Percentiles rank a stretch among this genome's conserved stretches.
Evolutionary conservation across 257 asterid genomes (phyloP).

Genomic region (Solanum ossicruentum): DNA sequence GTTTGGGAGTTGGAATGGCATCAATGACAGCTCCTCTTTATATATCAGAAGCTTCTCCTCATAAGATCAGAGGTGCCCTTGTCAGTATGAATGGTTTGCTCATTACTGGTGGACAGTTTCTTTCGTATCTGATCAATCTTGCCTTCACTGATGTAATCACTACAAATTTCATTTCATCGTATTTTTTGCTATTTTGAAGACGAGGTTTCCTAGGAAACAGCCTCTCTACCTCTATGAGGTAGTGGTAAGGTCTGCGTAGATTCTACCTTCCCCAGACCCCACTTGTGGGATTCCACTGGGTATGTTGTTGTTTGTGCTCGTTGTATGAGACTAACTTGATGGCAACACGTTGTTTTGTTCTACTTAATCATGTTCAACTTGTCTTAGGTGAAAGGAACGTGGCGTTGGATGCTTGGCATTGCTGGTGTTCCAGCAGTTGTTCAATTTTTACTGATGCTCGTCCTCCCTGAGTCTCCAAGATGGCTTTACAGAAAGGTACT

Average conservation of each 20-base stretch:
- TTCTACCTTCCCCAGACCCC: too few species aligned
- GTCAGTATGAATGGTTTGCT: neutral
- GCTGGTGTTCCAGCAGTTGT: conserved; percentile 22
- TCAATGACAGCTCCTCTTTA: conserved; percentile 7
- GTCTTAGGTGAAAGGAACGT: conserved; percentile 18
- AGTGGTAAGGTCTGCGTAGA: too few species aligned
- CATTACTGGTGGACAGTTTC: conserved; percentile 3
- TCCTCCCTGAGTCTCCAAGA: conserved; percentile 30
- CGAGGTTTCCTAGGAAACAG: too few species aligned
- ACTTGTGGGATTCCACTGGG: too few species aligned
- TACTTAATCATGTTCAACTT: neutral
- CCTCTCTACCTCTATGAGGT: too few species aligned
- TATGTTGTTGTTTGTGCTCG: too few species aligned
- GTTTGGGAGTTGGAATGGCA: conserved; percentile 6
- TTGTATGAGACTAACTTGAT: too few species aligned
- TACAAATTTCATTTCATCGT: neutral
- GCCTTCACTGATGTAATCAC: conserved; percentile 3
- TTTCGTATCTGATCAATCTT: conserved; percentile 3
- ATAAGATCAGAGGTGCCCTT: conserved; percentile 4
- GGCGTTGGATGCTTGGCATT: conserved; percentile 41
- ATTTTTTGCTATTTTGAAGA: neutral
- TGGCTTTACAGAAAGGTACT: conserved; percentile 25
- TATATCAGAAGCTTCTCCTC: conserved; percentile 10
- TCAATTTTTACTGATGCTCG: conserved; percentile 20
- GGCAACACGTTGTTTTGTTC: neutral